A percentile compares a stretch with the other conserved stretches of the same genome.
These are phyloP conservation scores for Lactuca sativa DNA, from an alignment of 129 eudicot genomes.

Conservation along the genomic window DNA sequence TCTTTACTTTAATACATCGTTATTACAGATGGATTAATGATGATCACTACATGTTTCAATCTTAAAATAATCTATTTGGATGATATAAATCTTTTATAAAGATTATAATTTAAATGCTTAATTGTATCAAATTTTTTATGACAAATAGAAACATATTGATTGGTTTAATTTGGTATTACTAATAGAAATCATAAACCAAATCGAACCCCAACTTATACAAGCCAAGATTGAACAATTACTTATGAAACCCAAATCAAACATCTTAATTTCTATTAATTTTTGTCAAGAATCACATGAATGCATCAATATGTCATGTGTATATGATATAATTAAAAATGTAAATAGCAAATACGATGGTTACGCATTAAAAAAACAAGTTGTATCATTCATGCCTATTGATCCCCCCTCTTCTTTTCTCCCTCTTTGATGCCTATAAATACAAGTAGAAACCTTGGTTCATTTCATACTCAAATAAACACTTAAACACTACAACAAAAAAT, in stretches of 20 bases:
- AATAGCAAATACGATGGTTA: background rate
- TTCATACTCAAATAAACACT: background rate
- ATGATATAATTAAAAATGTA: background rate
- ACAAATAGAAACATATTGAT: too few relatives aligned
- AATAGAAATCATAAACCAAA: background rate
- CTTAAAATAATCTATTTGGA: too few relatives aligned
- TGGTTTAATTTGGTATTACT: too few relatives aligned
- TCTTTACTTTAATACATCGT: background rate
- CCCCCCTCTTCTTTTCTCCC: background rate
- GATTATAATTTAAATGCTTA: background rate
- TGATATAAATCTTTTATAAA: too few relatives aligned
- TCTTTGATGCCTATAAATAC: background rate
- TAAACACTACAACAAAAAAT: constrained; percentile 16
- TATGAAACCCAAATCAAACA: background rate
- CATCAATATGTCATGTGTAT: background rate
- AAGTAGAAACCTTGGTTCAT: background rate
- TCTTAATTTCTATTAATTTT: too few relatives aligned
- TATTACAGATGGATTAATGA: too few relatives aligned
- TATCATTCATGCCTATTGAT: background rate
- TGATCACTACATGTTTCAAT: background rate
- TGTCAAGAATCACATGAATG: too few relatives aligned
- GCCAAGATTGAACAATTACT: background rate
- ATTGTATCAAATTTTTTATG: background rate
- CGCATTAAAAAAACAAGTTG: too few relatives aligned
- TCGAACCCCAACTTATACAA: background rate